phyloP scores from a whole-genome alignment of 2,329 filamentous ascomycete species.

The Podosphaera aphanis region DNA sequence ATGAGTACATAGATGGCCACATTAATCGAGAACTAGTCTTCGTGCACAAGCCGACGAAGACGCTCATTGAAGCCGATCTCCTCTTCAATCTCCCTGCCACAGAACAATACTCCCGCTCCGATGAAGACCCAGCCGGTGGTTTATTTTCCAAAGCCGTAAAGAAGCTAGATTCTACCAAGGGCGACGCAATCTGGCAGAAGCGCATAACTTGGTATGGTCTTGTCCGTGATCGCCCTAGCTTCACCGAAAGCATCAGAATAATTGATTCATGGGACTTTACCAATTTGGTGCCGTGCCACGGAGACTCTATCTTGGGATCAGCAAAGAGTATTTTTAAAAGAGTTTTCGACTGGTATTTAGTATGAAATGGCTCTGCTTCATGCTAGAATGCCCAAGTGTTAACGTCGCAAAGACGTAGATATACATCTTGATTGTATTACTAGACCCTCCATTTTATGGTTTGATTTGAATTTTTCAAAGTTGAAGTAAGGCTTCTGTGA shows the following conservation, averaged over 20 bases:
- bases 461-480: no score
- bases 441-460: no score
- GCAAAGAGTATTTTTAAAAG: conserved; percentile 57
- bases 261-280: conserved; percentile 70
- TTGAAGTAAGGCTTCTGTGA: no score
- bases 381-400: no score
- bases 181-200: conserved; percentile 49
- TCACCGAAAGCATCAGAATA: conserved; percentile 41
- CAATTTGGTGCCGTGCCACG: conserved; percentile 74
- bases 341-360: conserved; percentile 63
- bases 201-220: conserved; percentile 61
- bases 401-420: no score
- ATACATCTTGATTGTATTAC: no score
- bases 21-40: conserved; percentile 76
- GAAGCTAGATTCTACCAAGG: conserved; percentile 34
- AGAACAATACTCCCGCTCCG: conserved; percentile 54
- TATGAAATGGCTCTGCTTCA: neutral
- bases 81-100: conserved; percentile 74
- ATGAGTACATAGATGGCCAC: conserved; percentile 62
- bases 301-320: conserved; percentile 55
- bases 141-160: conserved; percentile 33
- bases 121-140: conserved; percentile 29
- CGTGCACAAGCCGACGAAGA: conserved; percentile 52
- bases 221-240: conserved; percentile 35
- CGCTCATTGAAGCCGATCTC: conserved; percentile 72